Evolutionary conservation across 2,329 filamentous ascomycete species (phyloP).

Genomic region (Diaporthe australafricana): DNA sequence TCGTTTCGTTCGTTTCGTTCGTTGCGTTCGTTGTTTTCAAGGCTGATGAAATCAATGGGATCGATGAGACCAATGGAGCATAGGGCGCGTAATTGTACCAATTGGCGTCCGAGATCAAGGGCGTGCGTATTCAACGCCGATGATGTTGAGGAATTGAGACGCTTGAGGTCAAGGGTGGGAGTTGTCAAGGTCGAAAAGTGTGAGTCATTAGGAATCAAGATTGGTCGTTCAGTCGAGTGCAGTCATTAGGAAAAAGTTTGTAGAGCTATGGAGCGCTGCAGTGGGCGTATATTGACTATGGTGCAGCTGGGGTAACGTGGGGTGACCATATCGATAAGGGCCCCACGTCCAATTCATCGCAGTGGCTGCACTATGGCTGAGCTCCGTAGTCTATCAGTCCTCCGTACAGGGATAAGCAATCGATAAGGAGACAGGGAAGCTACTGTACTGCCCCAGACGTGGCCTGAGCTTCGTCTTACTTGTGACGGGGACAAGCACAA

Average conservation of each 20-base stretch:
- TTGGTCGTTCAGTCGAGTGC: constrained; percentile 10
- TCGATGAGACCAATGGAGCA: constrained; percentile 26
- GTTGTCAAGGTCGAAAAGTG: constrained; percentile 19
- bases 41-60: constrained; percentile 11
- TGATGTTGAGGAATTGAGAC: constrained; percentile 18
- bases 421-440: neutral
- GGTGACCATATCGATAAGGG: no score
- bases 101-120: constrained; percentile 29
- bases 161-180: constrained; percentile 24
- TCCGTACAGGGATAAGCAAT: neutral
- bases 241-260: neutral
- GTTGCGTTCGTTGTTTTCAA: no score
- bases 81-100: constrained; percentile 27
- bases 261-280: no score
- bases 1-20: no score
- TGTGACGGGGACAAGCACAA: neutral
- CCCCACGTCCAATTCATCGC: no score
- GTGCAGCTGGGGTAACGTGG: no score
- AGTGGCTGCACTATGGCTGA: no score
- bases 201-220: constrained; percentile 11
- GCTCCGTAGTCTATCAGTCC: neutral
- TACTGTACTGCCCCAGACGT: constrained; percentile 11
- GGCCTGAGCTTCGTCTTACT: constrained; percentile 24
- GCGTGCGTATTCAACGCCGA: constrained; percentile 17
- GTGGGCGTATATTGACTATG: no score